phyloP scores from a whole-genome alignment of 768 basidiomycete species.

The Russula emetica region DNA sequence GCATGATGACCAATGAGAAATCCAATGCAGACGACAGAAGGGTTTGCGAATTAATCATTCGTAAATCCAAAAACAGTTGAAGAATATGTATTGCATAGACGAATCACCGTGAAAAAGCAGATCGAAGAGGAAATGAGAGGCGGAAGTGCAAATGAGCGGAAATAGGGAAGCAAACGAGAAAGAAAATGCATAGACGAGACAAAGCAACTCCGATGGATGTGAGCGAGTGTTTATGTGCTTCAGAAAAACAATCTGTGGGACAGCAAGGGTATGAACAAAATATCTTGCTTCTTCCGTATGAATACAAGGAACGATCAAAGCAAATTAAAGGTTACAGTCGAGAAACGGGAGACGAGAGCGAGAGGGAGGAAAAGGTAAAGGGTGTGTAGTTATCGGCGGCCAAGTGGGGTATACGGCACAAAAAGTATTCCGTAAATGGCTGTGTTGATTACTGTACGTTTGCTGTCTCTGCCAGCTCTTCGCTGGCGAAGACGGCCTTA shows the following conservation, averaged over 20 bases:
- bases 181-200: background rate
- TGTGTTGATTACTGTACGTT: background rate
- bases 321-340: background rate
- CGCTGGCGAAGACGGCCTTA: background rate
- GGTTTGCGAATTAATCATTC: background rate
- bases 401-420: background rate
- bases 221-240: background rate
- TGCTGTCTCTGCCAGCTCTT: background rate
- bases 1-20: background rate
- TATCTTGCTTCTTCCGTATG: background rate
- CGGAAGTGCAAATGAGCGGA: background rate
- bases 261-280: slow-evolving; percentile 1
- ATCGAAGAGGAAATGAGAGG: background rate
- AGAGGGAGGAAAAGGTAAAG: background rate
- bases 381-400: background rate
- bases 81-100: background rate
- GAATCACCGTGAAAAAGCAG: slow-evolving; percentile 1
- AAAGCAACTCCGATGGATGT: background rate
- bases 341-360: background rate
- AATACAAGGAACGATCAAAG: slow-evolving; percentile 4
- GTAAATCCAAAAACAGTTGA: background rate
- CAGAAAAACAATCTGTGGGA: slow-evolving; percentile 1
- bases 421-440: background rate
- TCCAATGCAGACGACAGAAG: background rate
- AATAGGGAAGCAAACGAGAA: background rate